phyloP scores from a whole-genome alignment of 768 basidiomycete genomes.

The Leccinum subgranulosum region DNA sequence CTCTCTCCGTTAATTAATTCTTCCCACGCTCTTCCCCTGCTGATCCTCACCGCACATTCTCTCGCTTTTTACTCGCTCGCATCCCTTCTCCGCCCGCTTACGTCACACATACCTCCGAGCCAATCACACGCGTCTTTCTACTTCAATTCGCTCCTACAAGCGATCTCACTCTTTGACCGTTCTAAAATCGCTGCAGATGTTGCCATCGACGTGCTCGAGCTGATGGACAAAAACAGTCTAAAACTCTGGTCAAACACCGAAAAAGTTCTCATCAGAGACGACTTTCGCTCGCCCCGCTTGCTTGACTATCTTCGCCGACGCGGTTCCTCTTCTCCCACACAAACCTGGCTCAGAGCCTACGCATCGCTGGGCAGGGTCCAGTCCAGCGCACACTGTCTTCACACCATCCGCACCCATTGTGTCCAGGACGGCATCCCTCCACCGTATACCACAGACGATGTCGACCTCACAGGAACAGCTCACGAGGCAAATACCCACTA shows the following conservation, averaged over 20 bases:
- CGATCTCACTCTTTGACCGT: constrained; percentile 43
- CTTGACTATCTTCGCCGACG: constrained; percentile 41
- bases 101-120: constrained; percentile 35
- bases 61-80: constrained; percentile 51
- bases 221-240: constrained; percentile 43
- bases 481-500: constrained; percentile 42
- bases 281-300: constrained; percentile 49
- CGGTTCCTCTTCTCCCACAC: neutral
- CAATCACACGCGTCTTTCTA: constrained; percentile 25
- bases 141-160: constrained; percentile 55
- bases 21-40: constrained; percentile 7
- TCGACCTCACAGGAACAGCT: constrained; percentile 16
- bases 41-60: constrained; percentile 35
- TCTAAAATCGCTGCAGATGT: constrained; percentile 39
- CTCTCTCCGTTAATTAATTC: constrained; percentile 33
- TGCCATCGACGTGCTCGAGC: constrained; percentile 39
- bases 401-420: constrained; percentile 35
- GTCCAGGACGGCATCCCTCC: constrained; percentile 15
- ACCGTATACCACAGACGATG: constrained; percentile 18
- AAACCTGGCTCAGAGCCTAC: constrained; percentile 16
- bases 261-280: constrained; percentile 44
- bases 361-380: constrained; percentile 32
- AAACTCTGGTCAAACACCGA: constrained; percentile 41
- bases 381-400: constrained; percentile 38
- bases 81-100: constrained; percentile 42